Conservation (phyloP, 176 grass and related monocot genomes). For the Carex parvula region DNA sequence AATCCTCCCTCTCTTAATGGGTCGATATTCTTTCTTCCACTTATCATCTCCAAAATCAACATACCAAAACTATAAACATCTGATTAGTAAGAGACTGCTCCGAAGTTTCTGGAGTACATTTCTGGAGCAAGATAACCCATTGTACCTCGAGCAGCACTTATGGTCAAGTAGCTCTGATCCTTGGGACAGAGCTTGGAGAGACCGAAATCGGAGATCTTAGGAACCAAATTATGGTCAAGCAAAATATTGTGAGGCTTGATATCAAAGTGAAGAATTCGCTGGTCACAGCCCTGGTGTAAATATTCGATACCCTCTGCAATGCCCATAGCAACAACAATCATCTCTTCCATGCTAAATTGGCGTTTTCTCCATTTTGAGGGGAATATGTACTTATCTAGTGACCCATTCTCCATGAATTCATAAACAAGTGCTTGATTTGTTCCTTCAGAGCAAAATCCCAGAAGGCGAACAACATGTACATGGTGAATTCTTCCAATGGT, state of each 20-base stretch:
- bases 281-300: slow-evolving; percentile 17
- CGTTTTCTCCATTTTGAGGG: no score
- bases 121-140: neutral
- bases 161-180: neutral
- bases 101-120: neutral
- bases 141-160: neutral
- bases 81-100: neutral
- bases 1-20: neutral
- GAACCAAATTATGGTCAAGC: slow-evolving; percentile 14
- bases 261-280: slow-evolving; percentile 28
- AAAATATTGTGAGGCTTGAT: slow-evolving; percentile 28
- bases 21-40: slow-evolving; percentile 20
- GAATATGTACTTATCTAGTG: slow-evolving; percentile 6
- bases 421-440: slow-evolving; percentile 9
- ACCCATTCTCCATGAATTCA: slow-evolving; percentile 9
- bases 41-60: slow-evolving; percentile 27
- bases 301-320: slow-evolving; percentile 28
- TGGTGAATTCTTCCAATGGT: slow-evolving; percentile 33
- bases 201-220: slow-evolving; percentile 31
- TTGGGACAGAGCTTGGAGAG: slow-evolving; percentile 29
- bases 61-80: slow-evolving; percentile 41
- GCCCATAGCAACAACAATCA: neutral
- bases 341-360: no score
- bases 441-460: slow-evolving; percentile 26
- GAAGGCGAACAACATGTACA: slow-evolving; percentile 24